Base-by-base conservation (phyloP, 78 protist species). In the Emiliania huxleyi region DNA sequence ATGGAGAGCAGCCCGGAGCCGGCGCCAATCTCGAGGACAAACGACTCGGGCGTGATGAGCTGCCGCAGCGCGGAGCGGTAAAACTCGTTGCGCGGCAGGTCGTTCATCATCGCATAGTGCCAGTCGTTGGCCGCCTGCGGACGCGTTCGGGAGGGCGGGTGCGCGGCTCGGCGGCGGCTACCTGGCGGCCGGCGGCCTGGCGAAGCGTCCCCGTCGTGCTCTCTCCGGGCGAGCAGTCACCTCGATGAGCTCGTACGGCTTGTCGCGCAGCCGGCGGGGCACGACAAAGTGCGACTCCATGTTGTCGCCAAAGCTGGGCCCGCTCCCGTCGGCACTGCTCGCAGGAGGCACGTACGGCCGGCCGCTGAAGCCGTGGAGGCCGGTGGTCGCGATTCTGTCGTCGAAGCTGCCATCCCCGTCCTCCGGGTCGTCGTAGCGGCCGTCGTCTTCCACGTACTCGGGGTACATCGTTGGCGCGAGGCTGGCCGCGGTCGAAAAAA, bases 1-100 rank as follows among this genome's bases (percentile, higher is more conserved):
- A 93, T 37, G 21, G 94, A 77, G 40, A 94, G 95, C 5, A 94
- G 87, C 23, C 95, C 95, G 0, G 92, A 75, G n/a, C 95, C 95
- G 0, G 95, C 93, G 33, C 95, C 95, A 1, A 94, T 94, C 62
- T 94, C 95, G n/a, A 94, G 90, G 11, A 91, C 90, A 1, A 84
- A 73, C 0, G 45, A 5, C 18, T 45, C 88, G 12, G 15, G 77
- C 12, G 35, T 44, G n/a, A 93, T 26, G 33, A 19, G 26, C 8
- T 1, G 6, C 29, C 18, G n/a, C 25, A 93, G 95, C 38, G 69
- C 69, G 35, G 5, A 0, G 11, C 23, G 21, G 93, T 93, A 93
- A 46, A 56, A 62, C 29, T 73, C 84, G 69, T 93, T 93, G 37
- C 95, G 69, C 11, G 84, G 79, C 46, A 19, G 89, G 95, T 93